Evolutionary conservation across 495 filamentous ascomycete species (phyloP), one percentile per base, ranked within the genome.

Genomic region (Penicillium crystallinum): DNA sequence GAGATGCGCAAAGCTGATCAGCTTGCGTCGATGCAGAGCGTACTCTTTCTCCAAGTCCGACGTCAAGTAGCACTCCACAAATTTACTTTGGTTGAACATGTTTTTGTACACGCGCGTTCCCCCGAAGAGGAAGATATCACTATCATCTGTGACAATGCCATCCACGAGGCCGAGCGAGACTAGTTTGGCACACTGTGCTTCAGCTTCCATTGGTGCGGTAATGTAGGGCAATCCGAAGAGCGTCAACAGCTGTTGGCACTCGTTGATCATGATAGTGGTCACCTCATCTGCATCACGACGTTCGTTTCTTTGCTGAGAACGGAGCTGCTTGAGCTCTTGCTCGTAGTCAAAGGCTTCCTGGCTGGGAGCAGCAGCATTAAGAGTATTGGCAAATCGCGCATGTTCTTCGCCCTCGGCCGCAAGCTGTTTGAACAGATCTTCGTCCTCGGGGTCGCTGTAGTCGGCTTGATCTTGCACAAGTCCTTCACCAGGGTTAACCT

Each of bases 21-120:
- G 81, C 61, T 90, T 89, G 19, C 80, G 73, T 18, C 92, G 82
- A 11, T 87, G 84, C 1, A 98, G 83, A 2, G 85, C 87, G 45
- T 95, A 85, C 54, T 98, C 93, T 56, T 89, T 86, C 62, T 95
- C 90, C 2, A 98, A 77, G 59, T 97, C 92, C 3, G 75, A 74
- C n/a, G 84, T 71, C 22, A 98, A 81, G 59, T 97, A 98, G 69
- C 93, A 97, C 71, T 98, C 95, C 36, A 98, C 93, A 59, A 86
- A 95, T 59, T 97, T 97, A 69, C 90, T 88, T 60, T 87, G 86
- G 66, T 96, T 97, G 79, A 98, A 98, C 90, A 97, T 95, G 74
- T 98, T 97, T 56, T 97, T 97, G 76, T 97, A 98, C 15, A 98
- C 86, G 14, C 93, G 79, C 0, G 90, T 97, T 27, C 93, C 93